These are phyloP conservation scores for Musa troglodytarum DNA, from an alignment of 176 grass and related monocot species.

Conservation along the genomic window DNA sequence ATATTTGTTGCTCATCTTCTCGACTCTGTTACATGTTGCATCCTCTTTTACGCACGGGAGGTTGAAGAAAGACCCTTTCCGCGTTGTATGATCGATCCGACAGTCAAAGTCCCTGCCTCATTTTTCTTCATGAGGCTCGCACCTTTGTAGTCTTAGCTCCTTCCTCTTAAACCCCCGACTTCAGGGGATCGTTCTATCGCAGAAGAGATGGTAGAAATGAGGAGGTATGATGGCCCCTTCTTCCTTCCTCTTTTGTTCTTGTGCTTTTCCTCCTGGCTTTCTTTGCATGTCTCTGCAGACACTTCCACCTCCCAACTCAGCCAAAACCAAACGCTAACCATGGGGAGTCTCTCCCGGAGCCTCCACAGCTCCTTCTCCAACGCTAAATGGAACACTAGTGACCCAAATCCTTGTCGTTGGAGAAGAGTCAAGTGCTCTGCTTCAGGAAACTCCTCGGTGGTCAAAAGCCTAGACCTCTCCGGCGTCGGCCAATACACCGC, in stretches of 20 bases:
- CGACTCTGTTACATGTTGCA: too few species aligned
- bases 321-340: background rate
- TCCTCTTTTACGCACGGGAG: too few species aligned
- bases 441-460: background rate
- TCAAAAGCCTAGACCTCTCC: conserved; percentile 25
- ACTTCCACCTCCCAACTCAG: background rate
- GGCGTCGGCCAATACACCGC: conserved; percentile 8
- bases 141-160: background rate
- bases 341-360: background rate
- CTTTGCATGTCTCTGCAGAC: background rate
- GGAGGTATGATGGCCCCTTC: background rate
- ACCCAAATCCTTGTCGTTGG: conserved; percentile 18
- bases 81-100: too few species aligned
- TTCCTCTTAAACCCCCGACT: background rate
- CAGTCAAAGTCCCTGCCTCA: background rate
- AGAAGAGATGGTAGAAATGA: background rate
- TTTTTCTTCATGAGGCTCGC: background rate
- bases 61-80: too few species aligned
- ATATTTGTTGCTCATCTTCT: too few species aligned
- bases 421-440: conserved; percentile 12
- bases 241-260: background rate
- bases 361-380: background rate
- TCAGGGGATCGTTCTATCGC: background rate
- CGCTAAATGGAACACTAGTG: background rate
- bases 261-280: background rate